Conservation (phyloP, 2,329 filamentous ascomycete species). For the Hawksworthiomyces lignivorus region DNA sequence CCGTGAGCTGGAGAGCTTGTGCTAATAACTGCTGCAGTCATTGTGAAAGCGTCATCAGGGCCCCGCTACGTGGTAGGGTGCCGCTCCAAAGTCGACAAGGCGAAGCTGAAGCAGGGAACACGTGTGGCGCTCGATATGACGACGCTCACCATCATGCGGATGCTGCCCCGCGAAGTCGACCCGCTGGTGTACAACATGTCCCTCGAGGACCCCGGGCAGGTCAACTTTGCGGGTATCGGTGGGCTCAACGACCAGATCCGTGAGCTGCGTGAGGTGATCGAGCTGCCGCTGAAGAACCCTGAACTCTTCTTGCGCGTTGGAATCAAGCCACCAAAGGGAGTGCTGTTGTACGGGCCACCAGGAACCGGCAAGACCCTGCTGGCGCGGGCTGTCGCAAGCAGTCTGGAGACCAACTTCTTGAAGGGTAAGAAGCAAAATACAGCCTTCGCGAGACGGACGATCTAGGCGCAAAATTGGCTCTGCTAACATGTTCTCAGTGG, state of each 20-base stretch:
- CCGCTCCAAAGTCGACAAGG: constrained; percentile 95
- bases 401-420: constrained; percentile 94
- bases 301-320: constrained; percentile 94
- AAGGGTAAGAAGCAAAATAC: constrained; percentile 57
- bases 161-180: constrained; percentile 97
- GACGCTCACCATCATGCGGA: constrained; percentile 98
- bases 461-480: neutral
- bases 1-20: too few relatives aligned
- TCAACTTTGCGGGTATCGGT: constrained; percentile 96
- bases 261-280: constrained; percentile 94
- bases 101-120: constrained; percentile 95
- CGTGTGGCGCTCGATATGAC: constrained; percentile 98
- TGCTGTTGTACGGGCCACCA: constrained; percentile 89
- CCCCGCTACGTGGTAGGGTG: constrained; percentile 97
- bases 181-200: constrained; percentile 99
- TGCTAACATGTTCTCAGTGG: constrained; percentile 56
- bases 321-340: constrained; percentile 98
- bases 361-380: constrained; percentile 95
- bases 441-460: too few relatives aligned
- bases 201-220: constrained; percentile 90
- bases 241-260: constrained; percentile 97
- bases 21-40: too few relatives aligned
- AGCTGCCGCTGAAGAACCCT: constrained; percentile 95
- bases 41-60: constrained; percentile 95
- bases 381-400: constrained; percentile 90